Percentiles rank a stretch among this genome's conserved stretches.
These are phyloP conservation scores for Pseudogymnoascus sp. DNA, from an alignment of 2,329 filamentous ascomycete genomes.

Conservation along the genomic window DNA sequence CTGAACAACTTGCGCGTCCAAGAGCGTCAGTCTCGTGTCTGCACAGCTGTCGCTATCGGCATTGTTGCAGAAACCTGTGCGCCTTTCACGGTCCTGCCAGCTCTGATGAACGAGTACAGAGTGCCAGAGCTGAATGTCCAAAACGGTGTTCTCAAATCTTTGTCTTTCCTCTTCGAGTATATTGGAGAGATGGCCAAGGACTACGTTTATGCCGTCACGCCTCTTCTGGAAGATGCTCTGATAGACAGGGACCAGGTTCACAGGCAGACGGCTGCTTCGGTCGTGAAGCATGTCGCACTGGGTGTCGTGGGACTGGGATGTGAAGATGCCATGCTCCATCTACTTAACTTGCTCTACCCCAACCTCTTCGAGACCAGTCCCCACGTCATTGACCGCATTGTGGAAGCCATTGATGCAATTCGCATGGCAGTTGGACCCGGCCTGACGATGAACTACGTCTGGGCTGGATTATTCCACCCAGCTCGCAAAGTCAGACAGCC, in stretches of 20 bases:
- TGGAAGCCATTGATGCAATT: constrained; percentile 95
- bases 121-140: constrained; percentile 98
- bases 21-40: constrained; percentile 95
- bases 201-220: constrained; percentile 96
- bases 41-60: constrained; percentile 95
- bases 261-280: constrained; percentile 88
- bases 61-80: constrained; percentile 98
- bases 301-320: constrained; percentile 96
- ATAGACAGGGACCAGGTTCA: constrained; percentile 98
- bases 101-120: constrained; percentile 98
- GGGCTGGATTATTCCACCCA: constrained; percentile 95
- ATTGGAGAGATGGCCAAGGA: constrained; percentile 99
- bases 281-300: constrained; percentile 95
- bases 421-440: constrained; percentile 89
- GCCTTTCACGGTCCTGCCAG: constrained; percentile 95
- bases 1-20: constrained; percentile 96
- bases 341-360: constrained; percentile 91
- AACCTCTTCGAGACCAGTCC: constrained; percentile 97
- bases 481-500: constrained; percentile 88
- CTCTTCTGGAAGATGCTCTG: constrained; percentile 88
- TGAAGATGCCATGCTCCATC: constrained; percentile 96
- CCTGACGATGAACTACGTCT: constrained; percentile 93
- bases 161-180: constrained; percentile 97
- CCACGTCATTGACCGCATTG: constrained; percentile 95
- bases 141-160: constrained; percentile 93